These are phyloP conservation scores for Colletotrichum orbiculare DNA, from an alignment of 2,329 filamentous ascomycete species.

Conservation along the genomic window DNA sequence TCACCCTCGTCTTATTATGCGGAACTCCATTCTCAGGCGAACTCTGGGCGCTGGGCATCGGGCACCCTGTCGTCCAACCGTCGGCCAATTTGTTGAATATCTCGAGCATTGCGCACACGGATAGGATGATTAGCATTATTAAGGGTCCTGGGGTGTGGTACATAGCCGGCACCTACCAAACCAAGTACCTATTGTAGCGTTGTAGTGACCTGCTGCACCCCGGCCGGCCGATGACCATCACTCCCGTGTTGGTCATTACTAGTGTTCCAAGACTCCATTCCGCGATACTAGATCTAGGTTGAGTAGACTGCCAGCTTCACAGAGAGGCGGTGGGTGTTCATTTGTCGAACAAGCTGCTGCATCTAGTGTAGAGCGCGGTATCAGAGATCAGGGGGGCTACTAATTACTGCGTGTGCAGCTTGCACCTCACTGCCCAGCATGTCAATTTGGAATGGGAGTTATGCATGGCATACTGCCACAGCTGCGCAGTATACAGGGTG, in stretches of 20 bases:
- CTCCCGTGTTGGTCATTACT: constrained; percentile 32
- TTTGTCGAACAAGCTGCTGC: constrained; percentile 5
- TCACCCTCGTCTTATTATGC: constrained; percentile 30
- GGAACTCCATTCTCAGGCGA: constrained; percentile 29
- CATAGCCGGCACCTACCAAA: constrained; percentile 18
- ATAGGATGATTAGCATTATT: constrained; percentile 27
- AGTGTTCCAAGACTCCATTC: constrained; percentile 33
- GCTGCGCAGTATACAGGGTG: not conserved
- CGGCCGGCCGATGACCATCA: constrained; percentile 33
- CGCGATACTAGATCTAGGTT: constrained; percentile 26
- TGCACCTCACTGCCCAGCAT: not conserved
- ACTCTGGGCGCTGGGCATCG: constrained; percentile 3
- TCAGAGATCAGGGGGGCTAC: no score
- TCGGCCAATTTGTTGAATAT: constrained; percentile 22
- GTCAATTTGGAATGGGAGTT: not conserved
- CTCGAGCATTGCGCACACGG: not conserved
- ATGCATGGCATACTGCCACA: not conserved
- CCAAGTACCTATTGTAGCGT: no score
- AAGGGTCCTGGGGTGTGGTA: constrained; percentile 31
- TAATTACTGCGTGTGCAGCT: no score
- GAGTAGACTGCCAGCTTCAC: constrained; percentile 23
- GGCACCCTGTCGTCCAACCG: constrained; percentile 16
- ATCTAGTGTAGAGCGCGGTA: constrained; percentile 5
- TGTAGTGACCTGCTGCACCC: constrained; percentile 12
- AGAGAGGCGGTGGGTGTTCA: constrained; percentile 23